These are phyloP conservation scores for Cerioporus squamosus DNA, from an alignment of 1,284 basidiomycete species.

Conservation along the genomic window DNA sequence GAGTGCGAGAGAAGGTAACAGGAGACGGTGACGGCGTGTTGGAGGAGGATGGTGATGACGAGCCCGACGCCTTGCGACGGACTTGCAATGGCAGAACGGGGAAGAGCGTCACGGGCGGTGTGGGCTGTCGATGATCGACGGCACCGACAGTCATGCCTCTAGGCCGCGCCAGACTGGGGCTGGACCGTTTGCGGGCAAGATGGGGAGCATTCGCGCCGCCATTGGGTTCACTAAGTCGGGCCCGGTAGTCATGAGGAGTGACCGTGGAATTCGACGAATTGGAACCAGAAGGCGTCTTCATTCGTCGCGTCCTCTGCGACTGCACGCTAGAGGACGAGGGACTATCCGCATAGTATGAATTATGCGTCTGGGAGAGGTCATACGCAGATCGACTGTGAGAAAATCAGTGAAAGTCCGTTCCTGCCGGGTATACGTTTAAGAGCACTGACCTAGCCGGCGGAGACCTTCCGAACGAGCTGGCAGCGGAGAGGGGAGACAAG, in stretches of 20 bases:
- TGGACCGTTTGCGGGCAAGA: conserved; percentile 20
- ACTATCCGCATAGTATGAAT: conserved; percentile 5
- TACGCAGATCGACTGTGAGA: conserved; percentile 19
- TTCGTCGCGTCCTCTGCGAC: conserved; percentile 15
- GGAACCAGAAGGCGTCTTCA: conserved; percentile 25
- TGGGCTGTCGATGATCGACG: conserved; percentile 7
- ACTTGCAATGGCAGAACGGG: conserved; percentile 18
- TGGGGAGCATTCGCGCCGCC: conserved; percentile 5
- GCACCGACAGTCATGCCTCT: conserved; percentile 56
- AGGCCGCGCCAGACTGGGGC: conserved; percentile 45
- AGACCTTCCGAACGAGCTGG: conserved; percentile 13
- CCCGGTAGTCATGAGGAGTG: conserved; percentile 18
- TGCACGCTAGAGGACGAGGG: conserved; percentile 1
- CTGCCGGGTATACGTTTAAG: background rate
- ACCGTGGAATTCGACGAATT: conserved; percentile 31
- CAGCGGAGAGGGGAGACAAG: conserved; percentile 14
- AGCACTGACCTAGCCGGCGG: conserved; percentile 18
- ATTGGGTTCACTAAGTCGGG: conserved; percentile 20
- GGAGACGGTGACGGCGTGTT: conserved; percentile 28
- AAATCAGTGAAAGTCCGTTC: background rate
- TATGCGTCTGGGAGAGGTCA: conserved; percentile 17
- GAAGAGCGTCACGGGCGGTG: conserved; percentile 3
- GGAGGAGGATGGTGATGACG: conserved; percentile 24
- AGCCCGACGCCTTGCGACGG: conserved; percentile 29
- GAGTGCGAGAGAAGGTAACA: conserved; percentile 28